Percentiles rank a stretch among this genome's conserved stretches.
phyloP scores from a whole-genome alignment of 163 green algal species.

The Chloromonas sp. region DNA sequence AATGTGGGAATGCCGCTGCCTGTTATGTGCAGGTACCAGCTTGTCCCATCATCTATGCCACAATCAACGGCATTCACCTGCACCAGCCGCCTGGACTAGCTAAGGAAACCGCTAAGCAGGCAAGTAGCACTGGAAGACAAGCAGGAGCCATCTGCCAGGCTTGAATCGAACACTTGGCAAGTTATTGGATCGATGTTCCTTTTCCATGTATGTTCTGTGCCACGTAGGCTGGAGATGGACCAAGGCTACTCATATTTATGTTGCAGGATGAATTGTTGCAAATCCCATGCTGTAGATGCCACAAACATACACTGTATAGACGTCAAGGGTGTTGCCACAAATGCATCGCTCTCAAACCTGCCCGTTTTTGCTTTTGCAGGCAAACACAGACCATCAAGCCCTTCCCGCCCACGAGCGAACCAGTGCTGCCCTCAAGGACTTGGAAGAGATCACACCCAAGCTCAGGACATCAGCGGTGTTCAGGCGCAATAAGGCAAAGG shows the following conservation, averaged over 20 bases:
- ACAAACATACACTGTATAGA: background rate
- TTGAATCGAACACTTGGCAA: too few species aligned
- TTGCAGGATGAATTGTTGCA: too few species aligned
- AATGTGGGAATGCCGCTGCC: background rate
- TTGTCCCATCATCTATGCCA: slow-evolving; percentile 57
- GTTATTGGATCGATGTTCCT: background rate
- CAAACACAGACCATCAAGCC: background rate
- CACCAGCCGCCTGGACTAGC: slow-evolving; percentile 52
- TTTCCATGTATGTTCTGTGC: background rate
- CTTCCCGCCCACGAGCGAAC: background rate
- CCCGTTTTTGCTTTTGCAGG: background rate
- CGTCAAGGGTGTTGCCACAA: background rate
- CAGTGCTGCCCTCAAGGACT: background rate
- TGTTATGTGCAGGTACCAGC: slow-evolving; percentile 30
- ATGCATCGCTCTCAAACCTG: background rate
- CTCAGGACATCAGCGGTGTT: background rate
- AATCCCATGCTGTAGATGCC: too few species aligned
- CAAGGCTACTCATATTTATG: background rate
- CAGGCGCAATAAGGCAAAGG: slow-evolving; percentile 4
- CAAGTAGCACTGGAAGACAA: background rate
- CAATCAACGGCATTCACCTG: slow-evolving; percentile 67
- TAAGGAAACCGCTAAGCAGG: slow-evolving; percentile 31
- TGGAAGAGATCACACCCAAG: background rate
- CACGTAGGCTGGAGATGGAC: background rate
- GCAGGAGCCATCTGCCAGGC: too few species aligned